phyloP scores from a whole-genome alignment of 441 rosid species.

The Populus trichocarpa region DNA sequence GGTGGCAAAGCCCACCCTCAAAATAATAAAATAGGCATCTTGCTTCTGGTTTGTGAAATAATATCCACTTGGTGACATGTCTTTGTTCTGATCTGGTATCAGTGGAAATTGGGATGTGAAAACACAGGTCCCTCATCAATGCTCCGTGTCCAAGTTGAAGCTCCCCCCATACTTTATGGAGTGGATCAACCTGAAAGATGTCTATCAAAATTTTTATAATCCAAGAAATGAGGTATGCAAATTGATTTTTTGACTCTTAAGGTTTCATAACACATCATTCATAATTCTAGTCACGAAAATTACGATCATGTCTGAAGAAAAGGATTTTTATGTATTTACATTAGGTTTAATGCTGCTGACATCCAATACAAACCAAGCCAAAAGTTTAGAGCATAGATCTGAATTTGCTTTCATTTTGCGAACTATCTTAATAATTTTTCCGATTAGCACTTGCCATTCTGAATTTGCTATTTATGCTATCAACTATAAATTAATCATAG shows the following conservation, averaged over 20 bases:
- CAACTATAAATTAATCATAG: not conserved
- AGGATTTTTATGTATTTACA: not conserved
- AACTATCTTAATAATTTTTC: not conserved
- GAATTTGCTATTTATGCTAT: not conserved
- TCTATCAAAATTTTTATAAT: constrained; percentile 70
- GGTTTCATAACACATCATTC: not conserved
- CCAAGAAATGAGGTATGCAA: constrained; percentile 45
- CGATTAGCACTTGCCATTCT: not conserved
- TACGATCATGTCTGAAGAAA: not conserved
- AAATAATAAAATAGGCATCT: not conserved
- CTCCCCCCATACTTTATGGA: constrained; percentile 83
- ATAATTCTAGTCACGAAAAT: not conserved
- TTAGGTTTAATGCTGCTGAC: not conserved
- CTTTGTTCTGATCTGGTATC: constrained; percentile 9
- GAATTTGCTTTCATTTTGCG: not conserved
- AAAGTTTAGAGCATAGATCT: not conserved
- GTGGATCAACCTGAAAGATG: constrained; percentile 92
- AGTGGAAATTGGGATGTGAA: constrained; percentile 99
- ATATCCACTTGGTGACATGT: not conserved
- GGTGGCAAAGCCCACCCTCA: not conserved
- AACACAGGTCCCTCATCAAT: constrained; percentile 83
- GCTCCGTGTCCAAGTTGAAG: constrained; percentile 58
- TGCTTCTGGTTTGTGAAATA: not conserved
- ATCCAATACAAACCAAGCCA: not conserved
- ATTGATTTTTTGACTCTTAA: not conserved